These are phyloP conservation scores for Wickerhamomyces sp. DNA, from an alignment of 1,139 yeast species.

Conservation along the genomic window DNA sequence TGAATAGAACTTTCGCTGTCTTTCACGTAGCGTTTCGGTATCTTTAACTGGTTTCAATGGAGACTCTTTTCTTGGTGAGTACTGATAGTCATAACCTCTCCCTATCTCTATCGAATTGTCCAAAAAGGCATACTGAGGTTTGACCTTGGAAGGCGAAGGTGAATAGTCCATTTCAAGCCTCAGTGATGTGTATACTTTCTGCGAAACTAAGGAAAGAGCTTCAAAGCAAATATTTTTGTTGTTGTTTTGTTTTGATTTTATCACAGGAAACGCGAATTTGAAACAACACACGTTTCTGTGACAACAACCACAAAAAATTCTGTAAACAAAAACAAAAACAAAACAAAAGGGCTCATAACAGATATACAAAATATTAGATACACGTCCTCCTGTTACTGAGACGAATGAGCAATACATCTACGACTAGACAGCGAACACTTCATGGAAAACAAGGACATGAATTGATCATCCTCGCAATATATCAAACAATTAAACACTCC, in stretches of 20 bases:
- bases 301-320: slow-evolving; percentile 1
- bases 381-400: no score
- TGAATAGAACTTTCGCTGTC: slow-evolving; percentile 14
- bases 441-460: no score
- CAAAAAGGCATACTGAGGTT: slow-evolving; percentile 19
- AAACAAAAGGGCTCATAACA: no score
- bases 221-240: no score
- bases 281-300: background rate
- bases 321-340: no score
- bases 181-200: background rate
- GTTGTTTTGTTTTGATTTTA: background rate
- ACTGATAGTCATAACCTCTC: slow-evolving; percentile 1
- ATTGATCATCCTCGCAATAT: no score
- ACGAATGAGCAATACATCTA: no score
- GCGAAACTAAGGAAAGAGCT: background rate
- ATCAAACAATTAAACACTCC: no score
- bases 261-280: background rate
- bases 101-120: slow-evolving; percentile 20
- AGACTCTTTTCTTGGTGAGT: slow-evolving; percentile 1
- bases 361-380: no score
- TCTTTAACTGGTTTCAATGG: slow-evolving; percentile 7
- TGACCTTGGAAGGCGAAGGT: slow-evolving; percentile 21
- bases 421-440: no score
- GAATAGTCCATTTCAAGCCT: slow-evolving; percentile 20
- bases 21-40: slow-evolving; percentile 6